These are phyloP conservation scores for Skeletonema tropicum DNA, from an alignment of 108 stramenopile genomes.

Conservation along the genomic window DNA sequence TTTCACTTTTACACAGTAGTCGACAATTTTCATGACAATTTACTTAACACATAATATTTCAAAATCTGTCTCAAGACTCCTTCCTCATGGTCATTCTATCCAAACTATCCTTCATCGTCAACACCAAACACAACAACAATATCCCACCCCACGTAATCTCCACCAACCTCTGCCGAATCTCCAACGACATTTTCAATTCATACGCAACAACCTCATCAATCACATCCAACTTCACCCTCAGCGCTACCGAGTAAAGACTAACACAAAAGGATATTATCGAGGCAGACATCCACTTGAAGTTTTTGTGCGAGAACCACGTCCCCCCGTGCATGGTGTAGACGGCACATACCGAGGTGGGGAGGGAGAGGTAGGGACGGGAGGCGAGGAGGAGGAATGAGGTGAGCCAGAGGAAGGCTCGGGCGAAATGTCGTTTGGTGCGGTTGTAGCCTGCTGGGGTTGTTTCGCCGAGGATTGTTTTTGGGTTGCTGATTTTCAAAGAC, in stretches of 20 bases:
- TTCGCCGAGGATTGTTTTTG: too few species aligned
- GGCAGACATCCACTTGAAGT: slow-evolving; percentile 18
- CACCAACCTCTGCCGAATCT: slow-evolving; percentile 4
- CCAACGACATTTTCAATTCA: slow-evolving; percentile 11
- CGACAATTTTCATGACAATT: too few species aligned
- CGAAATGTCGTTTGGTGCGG: slow-evolving; percentile 13
- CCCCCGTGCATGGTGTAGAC: slow-evolving; percentile 24
- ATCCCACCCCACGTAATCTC: slow-evolving; percentile 21
- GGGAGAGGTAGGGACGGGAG: slow-evolving; percentile 2
- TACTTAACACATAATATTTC: too few species aligned
- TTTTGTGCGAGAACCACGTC: slow-evolving; percentile 19
- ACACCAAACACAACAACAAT: slow-evolving; percentile 1
- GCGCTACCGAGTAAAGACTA: slow-evolving; percentile 4
- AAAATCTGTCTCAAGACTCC: too few species aligned
- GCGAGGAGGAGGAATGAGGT: slow-evolving; percentile 12
- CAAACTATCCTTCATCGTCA: background rate
- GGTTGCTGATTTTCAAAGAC: too few species aligned
- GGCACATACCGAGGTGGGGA: slow-evolving; percentile 7
- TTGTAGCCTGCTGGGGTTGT: slow-evolving; percentile 1
- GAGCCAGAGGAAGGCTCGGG: slow-evolving; percentile 6
- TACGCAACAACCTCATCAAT: slow-evolving; percentile 16
- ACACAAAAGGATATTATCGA: slow-evolving; percentile 17
- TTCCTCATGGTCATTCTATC: too few species aligned
- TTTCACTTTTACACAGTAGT: background rate
- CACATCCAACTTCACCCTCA: background rate